These are phyloP conservation scores for Carallia pectinifolia DNA, from an alignment of 345 rosid genomes.

Conservation along the genomic window DNA sequence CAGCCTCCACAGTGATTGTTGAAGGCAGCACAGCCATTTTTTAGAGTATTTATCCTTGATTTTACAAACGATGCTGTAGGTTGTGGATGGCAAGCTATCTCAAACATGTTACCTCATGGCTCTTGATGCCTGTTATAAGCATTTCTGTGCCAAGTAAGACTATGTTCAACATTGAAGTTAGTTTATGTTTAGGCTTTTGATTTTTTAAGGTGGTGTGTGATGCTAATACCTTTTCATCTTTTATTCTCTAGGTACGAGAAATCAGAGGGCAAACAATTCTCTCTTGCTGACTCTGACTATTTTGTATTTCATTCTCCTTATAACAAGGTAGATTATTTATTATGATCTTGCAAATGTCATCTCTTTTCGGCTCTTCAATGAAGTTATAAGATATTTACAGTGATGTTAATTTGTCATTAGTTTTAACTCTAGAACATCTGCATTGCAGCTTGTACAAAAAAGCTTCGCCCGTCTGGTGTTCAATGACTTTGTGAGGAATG, in stretches of 20 bases:
- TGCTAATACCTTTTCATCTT: constrained; percentile 10
- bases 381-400: background rate
- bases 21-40: background rate
- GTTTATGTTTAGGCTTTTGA: background rate
- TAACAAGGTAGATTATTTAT: constrained; percentile 63
- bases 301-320: constrained; percentile 97
- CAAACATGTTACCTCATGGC: constrained; percentile 99
- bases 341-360: background rate
- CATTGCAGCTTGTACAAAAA: constrained; percentile 95
- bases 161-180: background rate
- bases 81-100: constrained; percentile 98
- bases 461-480: constrained; percentile 89
- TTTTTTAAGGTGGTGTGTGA: constrained; percentile 2
- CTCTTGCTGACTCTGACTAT: constrained; percentile 69
- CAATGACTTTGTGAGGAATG: constrained; percentile 78
- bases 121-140: constrained; percentile 86
- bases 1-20: background rate
- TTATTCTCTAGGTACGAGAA: constrained; percentile 68
- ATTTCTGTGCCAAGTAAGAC: constrained; percentile 77
- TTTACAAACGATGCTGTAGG: constrained; percentile 44
- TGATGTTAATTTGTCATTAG: background rate
- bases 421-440: constrained; percentile 17
- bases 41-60: background rate
- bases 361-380: background rate
- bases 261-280: constrained; percentile 76